Percentiles rank a stretch among this genome's conserved stretches.
phyloP scores from a whole-genome alignment of 176 grass and related monocot species.

The Rhipidocladum racemiflorum region DNA sequence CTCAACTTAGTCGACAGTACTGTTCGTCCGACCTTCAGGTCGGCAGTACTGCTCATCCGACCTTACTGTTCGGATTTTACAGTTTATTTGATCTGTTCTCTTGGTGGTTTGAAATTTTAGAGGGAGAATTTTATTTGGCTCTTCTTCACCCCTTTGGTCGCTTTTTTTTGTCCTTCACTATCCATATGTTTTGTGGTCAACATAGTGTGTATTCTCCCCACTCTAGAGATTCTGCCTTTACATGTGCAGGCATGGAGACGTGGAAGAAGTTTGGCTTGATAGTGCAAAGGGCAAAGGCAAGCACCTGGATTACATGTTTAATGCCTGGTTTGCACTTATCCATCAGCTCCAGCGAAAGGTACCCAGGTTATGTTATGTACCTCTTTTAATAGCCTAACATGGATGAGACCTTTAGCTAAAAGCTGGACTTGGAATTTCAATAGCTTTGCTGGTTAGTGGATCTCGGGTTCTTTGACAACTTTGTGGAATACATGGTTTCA shows the following conservation, averaged over 20 bases:
- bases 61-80: too few relatives aligned
- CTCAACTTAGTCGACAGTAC: too few relatives aligned
- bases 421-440: not conserved
- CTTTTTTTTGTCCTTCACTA: too few relatives aligned
- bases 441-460: not conserved
- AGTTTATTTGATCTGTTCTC: too few relatives aligned
- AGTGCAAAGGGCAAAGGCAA: constrained; percentile 70
- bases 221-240: not conserved
- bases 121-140: too few relatives aligned
- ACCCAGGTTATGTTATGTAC: not conserved
- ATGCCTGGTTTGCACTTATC: constrained; percentile 77
- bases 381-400: not conserved
- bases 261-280: constrained; percentile 88
- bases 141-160: too few relatives aligned
- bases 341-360: constrained; percentile 78
- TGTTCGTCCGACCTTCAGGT: too few relatives aligned
- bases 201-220: not conserved
- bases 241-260: constrained; percentile 73
- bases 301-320: constrained; percentile 74
- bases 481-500: too few relatives aligned
- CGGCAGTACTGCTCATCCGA: too few relatives aligned
- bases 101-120: too few relatives aligned
- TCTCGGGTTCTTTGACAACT: too few relatives aligned
- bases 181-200: constrained; percentile 6
- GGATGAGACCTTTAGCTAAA: not conserved